Conservation (phyloP, 2,329 filamentous ascomycete species). For the Talaromyces sp. region DNA sequence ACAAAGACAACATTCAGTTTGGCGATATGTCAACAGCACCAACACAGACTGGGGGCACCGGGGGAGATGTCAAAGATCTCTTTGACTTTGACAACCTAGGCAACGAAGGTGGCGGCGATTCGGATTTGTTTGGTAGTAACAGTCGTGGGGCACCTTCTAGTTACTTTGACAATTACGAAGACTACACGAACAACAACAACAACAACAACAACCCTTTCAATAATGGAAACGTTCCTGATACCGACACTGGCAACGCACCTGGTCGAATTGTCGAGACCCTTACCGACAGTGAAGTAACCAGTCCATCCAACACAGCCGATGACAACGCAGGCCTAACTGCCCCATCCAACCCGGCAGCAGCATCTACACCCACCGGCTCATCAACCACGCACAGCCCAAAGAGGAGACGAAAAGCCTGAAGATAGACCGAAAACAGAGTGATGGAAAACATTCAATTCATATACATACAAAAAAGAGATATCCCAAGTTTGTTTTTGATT, state of each 20-base stretch:
- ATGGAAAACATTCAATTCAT: not conserved
- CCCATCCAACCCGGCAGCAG: not conserved
- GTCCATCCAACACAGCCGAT: slow-evolving; percentile 32
- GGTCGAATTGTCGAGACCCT: slow-evolving; percentile 38
- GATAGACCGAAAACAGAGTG: not conserved
- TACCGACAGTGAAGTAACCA: slow-evolving; percentile 41
- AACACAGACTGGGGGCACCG: slow-evolving; percentile 12
- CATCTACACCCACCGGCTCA: not conserved
- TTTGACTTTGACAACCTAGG: slow-evolving; percentile 39
- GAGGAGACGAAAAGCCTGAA: slow-evolving; percentile 2
- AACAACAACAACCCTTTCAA: slow-evolving; percentile 15
- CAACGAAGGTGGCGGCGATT: slow-evolving; percentile 22
- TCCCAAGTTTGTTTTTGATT: not conserved
- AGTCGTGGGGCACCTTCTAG: slow-evolving; percentile 15
- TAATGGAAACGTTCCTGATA: slow-evolving; percentile 6
- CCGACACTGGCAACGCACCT: slow-evolving; percentile 17
- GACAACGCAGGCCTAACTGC: slow-evolving; percentile 16
- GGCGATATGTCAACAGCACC: slow-evolving; percentile 12
- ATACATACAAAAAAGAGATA: not conserved
- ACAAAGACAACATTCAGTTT: slow-evolving; percentile 12
- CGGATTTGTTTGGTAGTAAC: slow-evolving; percentile 21
- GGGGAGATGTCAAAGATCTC: slow-evolving; percentile 29
- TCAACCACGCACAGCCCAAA: slow-evolving; percentile 8
- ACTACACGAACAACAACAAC: slow-evolving; percentile 12
- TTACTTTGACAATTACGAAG: slow-evolving; percentile 32